phyloP scores from a whole-genome alignment of 345 rosid species.

The Gynandropsis gynandra region DNA sequence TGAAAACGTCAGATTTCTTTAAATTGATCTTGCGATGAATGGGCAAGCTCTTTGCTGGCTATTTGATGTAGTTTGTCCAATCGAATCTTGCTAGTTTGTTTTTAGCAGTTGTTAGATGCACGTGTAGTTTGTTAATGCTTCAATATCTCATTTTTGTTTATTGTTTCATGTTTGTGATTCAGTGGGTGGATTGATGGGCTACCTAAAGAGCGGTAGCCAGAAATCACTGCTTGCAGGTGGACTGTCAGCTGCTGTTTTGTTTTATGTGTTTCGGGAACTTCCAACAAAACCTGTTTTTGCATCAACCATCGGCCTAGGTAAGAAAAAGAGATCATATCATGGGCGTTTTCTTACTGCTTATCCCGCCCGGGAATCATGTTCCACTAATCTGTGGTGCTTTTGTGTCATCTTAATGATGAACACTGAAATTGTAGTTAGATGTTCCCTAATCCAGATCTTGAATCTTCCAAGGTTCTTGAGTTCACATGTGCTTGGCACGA shows the following conservation, averaged over 20 bases:
- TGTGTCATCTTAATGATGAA: too few relatives aligned
- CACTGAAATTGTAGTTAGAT: too few relatives aligned
- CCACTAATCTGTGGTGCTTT: too few relatives aligned
- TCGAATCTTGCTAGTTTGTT: too few relatives aligned
- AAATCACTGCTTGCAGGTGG: conserved; percentile 86
- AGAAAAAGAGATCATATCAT: conserved; percentile 10
- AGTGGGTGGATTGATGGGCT: conserved; percentile 95
- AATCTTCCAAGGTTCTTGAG: too few relatives aligned
- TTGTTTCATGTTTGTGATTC: conserved; percentile 9
- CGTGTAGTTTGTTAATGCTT: background rate
- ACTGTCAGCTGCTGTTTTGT: conserved; percentile 50
- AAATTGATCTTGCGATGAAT: too few relatives aligned
- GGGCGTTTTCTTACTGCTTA: background rate
- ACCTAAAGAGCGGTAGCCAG: conserved; percentile 85
- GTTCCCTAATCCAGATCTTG: too few relatives aligned
- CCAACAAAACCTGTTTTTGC: conserved; percentile 71
- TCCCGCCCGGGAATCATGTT: too few relatives aligned
- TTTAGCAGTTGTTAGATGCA: background rate
- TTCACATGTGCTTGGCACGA: too few relatives aligned
- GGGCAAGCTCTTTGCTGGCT: too few relatives aligned
- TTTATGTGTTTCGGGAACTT: conserved; percentile 63
- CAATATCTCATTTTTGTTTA: background rate
- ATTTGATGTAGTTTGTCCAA: too few relatives aligned
- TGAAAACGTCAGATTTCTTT: background rate
- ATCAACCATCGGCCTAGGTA: conserved; percentile 82